Evolutionary conservation across 1,284 basidiomycete species (phyloP).

Genomic region (Trametes polyzona): DNA sequence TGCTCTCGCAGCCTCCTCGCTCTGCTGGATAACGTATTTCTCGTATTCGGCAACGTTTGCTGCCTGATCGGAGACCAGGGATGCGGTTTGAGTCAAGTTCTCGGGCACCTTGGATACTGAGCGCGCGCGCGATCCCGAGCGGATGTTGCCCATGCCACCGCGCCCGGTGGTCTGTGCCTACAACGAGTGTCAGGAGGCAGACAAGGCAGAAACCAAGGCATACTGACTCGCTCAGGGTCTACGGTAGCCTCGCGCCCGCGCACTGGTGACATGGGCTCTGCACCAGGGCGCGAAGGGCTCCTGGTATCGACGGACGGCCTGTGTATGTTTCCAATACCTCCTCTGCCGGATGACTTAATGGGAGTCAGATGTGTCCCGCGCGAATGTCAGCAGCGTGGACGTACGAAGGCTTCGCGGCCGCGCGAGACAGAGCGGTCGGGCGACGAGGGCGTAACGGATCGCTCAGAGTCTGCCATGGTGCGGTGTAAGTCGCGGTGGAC

Average conservation of each 20-base stretch:
- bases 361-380: not conserved
- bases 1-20: constrained; percentile 39
- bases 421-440: constrained; percentile 33
- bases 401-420: constrained; percentile 35
- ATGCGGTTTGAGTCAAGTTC: constrained; percentile 37
- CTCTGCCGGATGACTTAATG: constrained; percentile 60
- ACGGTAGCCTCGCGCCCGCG: constrained; percentile 60
- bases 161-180: constrained; percentile 70
- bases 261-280: constrained; percentile 36
- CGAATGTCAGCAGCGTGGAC: constrained; percentile 10
- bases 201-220: not conserved
- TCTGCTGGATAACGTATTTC: constrained; percentile 47
- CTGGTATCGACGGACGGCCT: constrained; percentile 45
- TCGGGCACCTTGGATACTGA: constrained; percentile 30
- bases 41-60: constrained; percentile 43
- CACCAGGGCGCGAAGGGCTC: constrained; percentile 42
- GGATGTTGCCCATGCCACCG: constrained; percentile 80
- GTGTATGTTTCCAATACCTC: constrained; percentile 70
- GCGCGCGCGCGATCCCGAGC: constrained; percentile 67
- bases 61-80: constrained; percentile 30
- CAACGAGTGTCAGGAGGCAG: not conserved
- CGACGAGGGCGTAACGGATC: constrained; percentile 15
- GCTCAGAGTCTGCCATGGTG: constrained; percentile 20
- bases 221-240: constrained; percentile 39
- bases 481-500: not conserved